These are phyloP conservation scores for Hypoxylon perforatum DNA, from an alignment of 495 filamentous ascomycete genomes.

Conservation along the genomic window DNA sequence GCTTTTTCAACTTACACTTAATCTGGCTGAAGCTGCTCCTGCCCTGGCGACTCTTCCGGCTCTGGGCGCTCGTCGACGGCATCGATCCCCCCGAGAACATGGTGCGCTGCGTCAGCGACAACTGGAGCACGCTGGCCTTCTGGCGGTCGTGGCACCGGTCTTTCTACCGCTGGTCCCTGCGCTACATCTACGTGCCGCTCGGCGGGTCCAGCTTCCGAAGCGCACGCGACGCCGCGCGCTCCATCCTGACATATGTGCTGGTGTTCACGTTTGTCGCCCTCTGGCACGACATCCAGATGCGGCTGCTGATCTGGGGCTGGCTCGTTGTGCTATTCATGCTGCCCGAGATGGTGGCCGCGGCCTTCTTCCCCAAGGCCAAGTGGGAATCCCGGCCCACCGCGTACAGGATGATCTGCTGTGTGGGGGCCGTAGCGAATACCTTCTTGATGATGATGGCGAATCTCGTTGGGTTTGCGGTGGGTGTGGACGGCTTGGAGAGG, in stretches of 20 bases:
- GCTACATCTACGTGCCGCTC: slow-evolving; percentile 94
- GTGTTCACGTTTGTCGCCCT: slow-evolving; percentile 98
- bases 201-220: slow-evolving; percentile 71
- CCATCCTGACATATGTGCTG: slow-evolving; percentile 76
- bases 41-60: slow-evolving; percentile 96
- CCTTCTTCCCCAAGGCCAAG: slow-evolving; percentile 74
- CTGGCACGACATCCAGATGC: slow-evolving; percentile 98
- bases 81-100: slow-evolving; percentile 98
- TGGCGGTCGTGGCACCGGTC: slow-evolving; percentile 96
- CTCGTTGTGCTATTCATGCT: slow-evolving; percentile 92
- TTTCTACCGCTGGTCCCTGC: slow-evolving; percentile 92
- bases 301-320: slow-evolving; percentile 96
- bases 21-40: slow-evolving; percentile 98
- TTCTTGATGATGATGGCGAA: slow-evolving; percentile 98
- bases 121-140: slow-evolving; percentile 91
- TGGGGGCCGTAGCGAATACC: slow-evolving; percentile 88
- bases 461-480: slow-evolving; percentile 92
- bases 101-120: slow-evolving; percentile 95
- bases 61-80: slow-evolving; percentile 90
- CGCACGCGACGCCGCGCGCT: slow-evolving; percentile 50
- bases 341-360: slow-evolving; percentile 79
- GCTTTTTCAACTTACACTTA: slow-evolving; percentile 95
- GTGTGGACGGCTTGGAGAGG: slow-evolving; percentile 84
- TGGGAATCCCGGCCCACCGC: slow-evolving; percentile 74
- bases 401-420: slow-evolving; percentile 82